Evolutionary conservation across 208 protist genomes (phyloP).

Genomic region (Leishmania aethiopica): DNA sequence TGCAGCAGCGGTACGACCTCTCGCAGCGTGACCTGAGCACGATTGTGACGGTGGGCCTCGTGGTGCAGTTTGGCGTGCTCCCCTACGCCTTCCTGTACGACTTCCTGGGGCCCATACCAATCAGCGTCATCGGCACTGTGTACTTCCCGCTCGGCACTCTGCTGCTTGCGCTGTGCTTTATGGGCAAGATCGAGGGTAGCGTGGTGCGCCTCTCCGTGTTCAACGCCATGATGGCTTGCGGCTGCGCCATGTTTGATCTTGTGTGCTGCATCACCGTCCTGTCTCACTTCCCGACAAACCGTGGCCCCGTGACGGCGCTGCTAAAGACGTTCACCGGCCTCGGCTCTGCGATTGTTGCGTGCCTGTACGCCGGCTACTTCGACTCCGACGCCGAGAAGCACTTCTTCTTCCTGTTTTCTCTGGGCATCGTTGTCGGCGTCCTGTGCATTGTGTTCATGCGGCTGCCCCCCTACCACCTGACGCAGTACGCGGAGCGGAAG

Average conservation of each 20-base stretch:
- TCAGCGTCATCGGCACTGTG: constrained; percentile 32
- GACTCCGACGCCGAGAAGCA: constrained; percentile 27
- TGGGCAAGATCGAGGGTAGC: constrained; percentile 36
- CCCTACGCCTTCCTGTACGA: constrained; percentile 63
- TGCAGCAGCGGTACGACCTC: constrained; percentile 45
- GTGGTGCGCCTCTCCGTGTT: constrained; percentile 49
- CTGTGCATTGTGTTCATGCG: constrained; percentile 45
- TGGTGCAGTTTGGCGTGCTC: constrained; percentile 47
- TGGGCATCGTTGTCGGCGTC: constrained; percentile 23
- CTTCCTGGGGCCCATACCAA: constrained; percentile 50
- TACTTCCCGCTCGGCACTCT: constrained; percentile 40
- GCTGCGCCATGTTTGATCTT: constrained; percentile 40
- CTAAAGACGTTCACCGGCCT: constrained; percentile 67
- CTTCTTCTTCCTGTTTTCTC: constrained; percentile 58
- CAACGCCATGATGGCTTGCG: constrained; percentile 47
- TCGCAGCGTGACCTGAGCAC: constrained; percentile 44
- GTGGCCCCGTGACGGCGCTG: constrained; percentile 50
- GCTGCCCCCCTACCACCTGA: constrained; percentile 63
- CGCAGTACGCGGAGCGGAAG: constrained; percentile 34
- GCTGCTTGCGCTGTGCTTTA: constrained; percentile 54
- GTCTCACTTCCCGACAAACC: constrained; percentile 57
- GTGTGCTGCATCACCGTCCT: constrained; percentile 45
- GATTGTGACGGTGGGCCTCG: constrained; percentile 53
- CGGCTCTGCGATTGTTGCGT: constrained; percentile 54
- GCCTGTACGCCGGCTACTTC: constrained; percentile 60